Evolutionary conservation across 768 basidiomycete species (phyloP), one percentile per base, ranked within the genome.

Genomic region (Chalciporus chontae): DNA sequence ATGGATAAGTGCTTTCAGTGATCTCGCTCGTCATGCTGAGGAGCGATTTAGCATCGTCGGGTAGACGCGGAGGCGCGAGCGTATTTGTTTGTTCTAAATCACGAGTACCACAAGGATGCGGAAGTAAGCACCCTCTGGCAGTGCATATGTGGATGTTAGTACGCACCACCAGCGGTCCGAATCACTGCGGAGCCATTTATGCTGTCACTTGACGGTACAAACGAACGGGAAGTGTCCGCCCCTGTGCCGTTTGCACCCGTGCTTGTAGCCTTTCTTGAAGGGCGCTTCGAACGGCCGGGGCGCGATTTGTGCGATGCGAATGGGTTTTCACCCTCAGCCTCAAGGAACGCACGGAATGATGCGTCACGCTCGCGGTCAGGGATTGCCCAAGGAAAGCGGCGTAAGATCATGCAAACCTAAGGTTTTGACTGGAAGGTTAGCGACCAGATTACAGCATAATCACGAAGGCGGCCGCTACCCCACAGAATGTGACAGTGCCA

Each of bases 371-470:
- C 95, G 61, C 84, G 76, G 65, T 99, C 96, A 10, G 96, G 95
- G 49, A 98, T 88, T 69, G 93, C 98, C 96, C 96, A 99, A 5
- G 96, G 96, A 76, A 99, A 99, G 45, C 96, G 81, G 46, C 95
- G 80, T 29, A 99, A 80, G 56, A 96, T 76, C 96, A 99, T 99
- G 75, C 96, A 99, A 2, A 69, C 66, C 66, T 67, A 40, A 15
- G 8, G 29, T 42, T 29, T 31, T 13, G 23, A 23, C 13, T 29
- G 31, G 34, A 11, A 24, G n/a, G 36, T 64, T 36, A 62, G 62
- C 41, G 43, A 27, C 31, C 5, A 23, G 15, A 38, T 56, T 49
- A 52, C 46, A 46, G 43, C 6, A 52, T 7, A 0, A 43, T 17
- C 26, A 56, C 37, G 49, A 55, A 11, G 29, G 29, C 29, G 29